A percentile compares a stretch with the other conserved stretches of the same genome.
Conservation (phyloP, 139 green algal genomes). For the Nannochloris sp. region DNA sequence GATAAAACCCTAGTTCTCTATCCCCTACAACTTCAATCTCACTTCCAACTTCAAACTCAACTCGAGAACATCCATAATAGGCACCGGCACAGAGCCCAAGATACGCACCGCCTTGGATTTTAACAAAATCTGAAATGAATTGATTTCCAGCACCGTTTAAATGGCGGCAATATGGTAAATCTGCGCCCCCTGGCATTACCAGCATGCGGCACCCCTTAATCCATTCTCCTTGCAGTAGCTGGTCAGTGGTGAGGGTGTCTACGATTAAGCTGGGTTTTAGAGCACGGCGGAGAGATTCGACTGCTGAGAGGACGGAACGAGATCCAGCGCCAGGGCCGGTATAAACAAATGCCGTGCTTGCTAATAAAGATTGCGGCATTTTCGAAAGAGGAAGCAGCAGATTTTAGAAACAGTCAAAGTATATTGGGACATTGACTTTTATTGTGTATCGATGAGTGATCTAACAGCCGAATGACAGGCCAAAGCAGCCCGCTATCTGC, state of each 20-base stretch:
- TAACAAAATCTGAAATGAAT: constrained; percentile 50
- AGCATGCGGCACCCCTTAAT: constrained; percentile 26
- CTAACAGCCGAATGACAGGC: too few relatives aligned
- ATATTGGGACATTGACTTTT: too few relatives aligned
- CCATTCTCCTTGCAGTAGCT: constrained; percentile 51
- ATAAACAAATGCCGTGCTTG: constrained; percentile 27
- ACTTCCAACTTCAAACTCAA: constrained; percentile 58
- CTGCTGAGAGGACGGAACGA: constrained; percentile 25
- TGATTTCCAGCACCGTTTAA: constrained; percentile 60
- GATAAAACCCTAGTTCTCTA: constrained; percentile 61
- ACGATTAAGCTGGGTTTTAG: constrained; percentile 27
- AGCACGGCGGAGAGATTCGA: constrained; percentile 15
- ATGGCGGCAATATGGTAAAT: constrained; percentile 65
- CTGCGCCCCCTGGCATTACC: constrained; percentile 65
- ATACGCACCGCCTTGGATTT: constrained; percentile 41
- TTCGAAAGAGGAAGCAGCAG: too few relatives aligned
- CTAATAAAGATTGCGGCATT: not conserved
- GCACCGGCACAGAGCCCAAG: constrained; percentile 66
- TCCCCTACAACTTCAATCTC: constrained; percentile 46
- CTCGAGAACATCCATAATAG: constrained; percentile 50
- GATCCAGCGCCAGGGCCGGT: constrained; percentile 44
- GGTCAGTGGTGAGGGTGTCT: constrained; percentile 15
- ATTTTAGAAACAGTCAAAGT: too few relatives aligned
- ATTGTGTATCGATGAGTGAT: too few relatives aligned
- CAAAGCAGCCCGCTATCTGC: too few relatives aligned